Percentiles rank a stretch among this genome's conserved stretches.
phyloP scores from a whole-genome alignment of 257 asterid genomes.

The Lithospermum erythrorhizon region DNA sequence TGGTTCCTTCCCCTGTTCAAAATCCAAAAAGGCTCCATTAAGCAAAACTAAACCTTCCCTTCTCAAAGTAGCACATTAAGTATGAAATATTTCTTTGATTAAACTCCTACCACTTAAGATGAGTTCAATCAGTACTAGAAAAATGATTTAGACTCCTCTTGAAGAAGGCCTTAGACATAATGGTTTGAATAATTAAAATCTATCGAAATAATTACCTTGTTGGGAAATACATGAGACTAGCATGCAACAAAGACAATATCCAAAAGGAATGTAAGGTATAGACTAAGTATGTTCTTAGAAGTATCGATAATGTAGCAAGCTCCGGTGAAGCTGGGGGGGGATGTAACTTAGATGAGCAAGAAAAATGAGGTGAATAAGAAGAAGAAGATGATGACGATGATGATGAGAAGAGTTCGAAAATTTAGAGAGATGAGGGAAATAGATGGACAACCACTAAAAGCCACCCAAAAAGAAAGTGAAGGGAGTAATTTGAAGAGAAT shows the following conservation, averaged over 20 bases:
- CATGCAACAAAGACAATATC: not conserved
- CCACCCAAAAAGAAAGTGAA: constrained; percentile 20
- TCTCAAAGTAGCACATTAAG: not conserved
- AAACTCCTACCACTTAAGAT: too few relatives aligned
- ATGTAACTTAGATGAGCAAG: constrained; percentile 7
- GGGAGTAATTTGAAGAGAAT: not conserved
- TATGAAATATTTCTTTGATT: not conserved
- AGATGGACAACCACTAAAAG: constrained; percentile 34
- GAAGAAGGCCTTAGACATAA: too few relatives aligned
- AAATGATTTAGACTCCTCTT: too few relatives aligned
- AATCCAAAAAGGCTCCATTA: constrained; percentile 14
- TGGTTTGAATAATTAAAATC: too few relatives aligned
- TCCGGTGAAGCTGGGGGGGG: not conserved
- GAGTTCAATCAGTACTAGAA: too few relatives aligned
- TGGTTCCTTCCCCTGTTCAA: constrained; percentile 1
- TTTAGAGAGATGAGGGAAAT: constrained; percentile 14
- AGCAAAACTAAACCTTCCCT: not conserved
- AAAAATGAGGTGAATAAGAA: too few relatives aligned
- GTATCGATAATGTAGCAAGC: too few relatives aligned
- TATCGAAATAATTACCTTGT: too few relatives aligned
- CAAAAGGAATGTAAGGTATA: too few relatives aligned
- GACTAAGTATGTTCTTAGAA: too few relatives aligned
- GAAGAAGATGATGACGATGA: constrained; percentile 6
- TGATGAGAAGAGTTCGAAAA: constrained; percentile 6
- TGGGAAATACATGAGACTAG: too few relatives aligned